These are phyloP conservation scores for Vickermania ingenoplastis DNA, from an alignment of 208 protist genomes.

Conservation along the genomic window DNA sequence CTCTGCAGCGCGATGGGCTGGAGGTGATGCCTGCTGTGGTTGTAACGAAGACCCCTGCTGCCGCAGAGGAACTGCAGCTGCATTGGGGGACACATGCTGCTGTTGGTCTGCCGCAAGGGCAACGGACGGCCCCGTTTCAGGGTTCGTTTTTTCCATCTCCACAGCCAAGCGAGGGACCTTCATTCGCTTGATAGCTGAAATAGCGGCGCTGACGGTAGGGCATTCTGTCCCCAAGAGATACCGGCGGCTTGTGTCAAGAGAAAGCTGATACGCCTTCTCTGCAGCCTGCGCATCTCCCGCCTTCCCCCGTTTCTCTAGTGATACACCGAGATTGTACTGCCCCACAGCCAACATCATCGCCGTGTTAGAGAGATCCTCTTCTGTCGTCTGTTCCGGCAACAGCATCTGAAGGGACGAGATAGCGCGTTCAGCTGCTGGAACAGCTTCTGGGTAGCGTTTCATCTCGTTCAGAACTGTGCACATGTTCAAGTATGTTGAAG, in stretches of 20 bases:
- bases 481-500: constrained; percentile 78
- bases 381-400: constrained; percentile 25
- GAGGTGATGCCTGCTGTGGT: too few relatives aligned
- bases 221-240: constrained; percentile 45
- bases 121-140: too few relatives aligned
- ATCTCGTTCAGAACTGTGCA: constrained; percentile 79
- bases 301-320: constrained; percentile 47
- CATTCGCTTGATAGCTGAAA: constrained; percentile 45
- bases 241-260: constrained; percentile 33
- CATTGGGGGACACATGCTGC: too few relatives aligned
- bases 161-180: constrained; percentile 6
- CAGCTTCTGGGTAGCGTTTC: constrained; percentile 58
- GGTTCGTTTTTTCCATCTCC: not conserved
- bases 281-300: constrained; percentile 24
- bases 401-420: constrained; percentile 48
- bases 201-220: constrained; percentile 54
- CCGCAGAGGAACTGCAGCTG: too few relatives aligned
- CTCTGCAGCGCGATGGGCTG: too few relatives aligned
- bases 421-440: constrained; percentile 54
- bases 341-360: constrained; percentile 77
- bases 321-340: constrained; percentile 80
- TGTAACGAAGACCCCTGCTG: too few relatives aligned
- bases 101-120: too few relatives aligned
- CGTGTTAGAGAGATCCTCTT: constrained; percentile 17
- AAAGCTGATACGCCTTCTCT: constrained; percentile 38